Base-by-base conservation (phyloP, 2,329 filamentous ascomycete genomes). In the Aspergillus latus region DNA sequence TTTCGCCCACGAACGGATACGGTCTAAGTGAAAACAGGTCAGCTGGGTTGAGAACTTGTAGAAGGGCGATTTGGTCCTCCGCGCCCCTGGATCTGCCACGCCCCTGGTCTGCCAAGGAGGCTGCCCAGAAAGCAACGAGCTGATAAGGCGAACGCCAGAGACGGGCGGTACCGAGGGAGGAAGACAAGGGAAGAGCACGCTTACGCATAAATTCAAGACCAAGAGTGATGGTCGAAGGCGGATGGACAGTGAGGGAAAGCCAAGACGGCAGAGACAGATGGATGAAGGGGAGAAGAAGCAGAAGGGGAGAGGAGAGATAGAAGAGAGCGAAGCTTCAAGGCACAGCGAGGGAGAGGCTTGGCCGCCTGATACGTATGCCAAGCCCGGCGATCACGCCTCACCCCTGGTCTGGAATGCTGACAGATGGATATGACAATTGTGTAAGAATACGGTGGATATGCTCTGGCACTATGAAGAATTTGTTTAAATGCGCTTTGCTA, bases 1-100 rank as follows among this genome's bases (percentile, higher is more conserved):
- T 72, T 72, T 72, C 70, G 70, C 70, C 70, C 70, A 72, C 70
- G 70, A 72, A 59, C 68, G 63, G 68, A 72, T 72, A 58, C 68
- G 69, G 70, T 72, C 70, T 72, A 16, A 48, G 34, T 8, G 32
- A 5, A 37, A 49, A 42, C n/a, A 13, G 8, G 45, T 36, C 13
- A 47, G 50, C 49, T 45, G 11, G 21, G 34, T 13, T 37, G 34
- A 37, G 11, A 37, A 37, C 34, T 37, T 37, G 34, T 37, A 5
- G 5, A 37, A 5, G 5, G 4, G 34, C 34, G 5, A 13, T 13
- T 13, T 37, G 34, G 34, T 13, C 8, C 9, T 37, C 34, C 34
- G 43, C n/a, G 15, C 34, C 13, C 16, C 21, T 42, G 28, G 15
- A 6, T 30, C 36, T 36, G 16, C 16, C 16, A 21, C 16, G 32